Evolutionary conservation across 1,284 basidiomycete species (phyloP), one percentile per base, ranked within the genome.

Genomic region (Malassezia brasiliensis): DNA sequence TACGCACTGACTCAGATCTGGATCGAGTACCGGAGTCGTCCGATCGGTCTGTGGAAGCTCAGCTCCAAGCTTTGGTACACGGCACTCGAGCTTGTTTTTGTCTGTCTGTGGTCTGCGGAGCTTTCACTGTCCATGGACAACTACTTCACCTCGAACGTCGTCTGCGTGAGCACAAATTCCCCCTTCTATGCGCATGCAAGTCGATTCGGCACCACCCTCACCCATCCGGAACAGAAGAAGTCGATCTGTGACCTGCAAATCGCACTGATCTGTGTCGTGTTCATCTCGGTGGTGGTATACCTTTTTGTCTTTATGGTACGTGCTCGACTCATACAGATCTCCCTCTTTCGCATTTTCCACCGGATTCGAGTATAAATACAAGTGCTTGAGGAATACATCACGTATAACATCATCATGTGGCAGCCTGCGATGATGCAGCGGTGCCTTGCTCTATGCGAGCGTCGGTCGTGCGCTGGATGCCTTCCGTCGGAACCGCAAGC

Each of bases 101-200:
- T 93, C 58, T 90, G 87, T 76, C 82, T 86, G 19, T 93, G 89
- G 88, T 88, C 87, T 56, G 86, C 88, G n/a, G 84, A 86, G 31
- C 80, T 93, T 41, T 85, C 87, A 12, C 82, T 91, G 48, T 83
- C 82, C 55, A 88, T 91, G 74, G 88, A 93, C 79, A 89, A 91
- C 71, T 89, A 85, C 76, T 88, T 90, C 76, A 90, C 88, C 3
- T 88, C 88, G 30, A 78, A 83, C 28, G 81, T 91, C 52, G 83
- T 85, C 34, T 93, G 89, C 56, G 53, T 63, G 20, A 34, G 53
- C 10, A 51, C 53, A 19, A 56, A 52, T 19, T 67, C 61, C 25
- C 63, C 76, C 34, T 83, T 79, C 17, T 78, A 82, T 7, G 75
- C 84, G 80, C 69, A 66, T 80, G 56, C 74, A 85, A 15, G 78